phyloP scores from a whole-genome alignment of 2,329 filamentous ascomycete genomes.

The Rhinocladiella similis region DNA sequence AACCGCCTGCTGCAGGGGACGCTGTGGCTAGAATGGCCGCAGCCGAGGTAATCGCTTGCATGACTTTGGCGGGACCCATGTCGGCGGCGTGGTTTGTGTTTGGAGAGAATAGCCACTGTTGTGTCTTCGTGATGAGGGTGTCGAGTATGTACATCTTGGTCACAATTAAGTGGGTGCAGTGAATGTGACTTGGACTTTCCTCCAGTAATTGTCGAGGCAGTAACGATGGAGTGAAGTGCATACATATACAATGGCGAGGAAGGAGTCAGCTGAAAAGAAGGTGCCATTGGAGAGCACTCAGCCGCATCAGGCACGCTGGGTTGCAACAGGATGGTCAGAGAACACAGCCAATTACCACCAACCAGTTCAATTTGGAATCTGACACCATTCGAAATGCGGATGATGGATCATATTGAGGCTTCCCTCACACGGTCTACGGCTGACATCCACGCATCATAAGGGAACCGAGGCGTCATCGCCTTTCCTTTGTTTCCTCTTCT shows the following conservation, averaged over 20 bases:
- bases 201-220: background rate
- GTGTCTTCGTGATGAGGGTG: background rate
- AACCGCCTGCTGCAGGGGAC: background rate
- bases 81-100: background rate
- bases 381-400: background rate
- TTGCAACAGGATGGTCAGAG: background rate
- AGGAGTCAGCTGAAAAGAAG: background rate
- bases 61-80: background rate
- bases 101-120: background rate
- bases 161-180: background rate
- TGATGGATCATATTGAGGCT: background rate
- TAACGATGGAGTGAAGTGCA: background rate
- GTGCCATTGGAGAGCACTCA: background rate
- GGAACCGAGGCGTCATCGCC: background rate
- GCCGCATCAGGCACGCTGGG: background rate
- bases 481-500: slow-evolving; percentile 13
- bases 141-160: background rate
- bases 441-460: background rate
- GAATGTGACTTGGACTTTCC: too few relatives aligned
- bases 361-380: background rate
- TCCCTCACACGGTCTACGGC: background rate
- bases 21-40: background rate
- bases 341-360: background rate
- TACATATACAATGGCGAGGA: background rate
- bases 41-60: background rate